Evolutionary conservation across 495 filamentous ascomycete species (phyloP).

Genomic region (Umbilicaria muhlenbergii): DNA sequence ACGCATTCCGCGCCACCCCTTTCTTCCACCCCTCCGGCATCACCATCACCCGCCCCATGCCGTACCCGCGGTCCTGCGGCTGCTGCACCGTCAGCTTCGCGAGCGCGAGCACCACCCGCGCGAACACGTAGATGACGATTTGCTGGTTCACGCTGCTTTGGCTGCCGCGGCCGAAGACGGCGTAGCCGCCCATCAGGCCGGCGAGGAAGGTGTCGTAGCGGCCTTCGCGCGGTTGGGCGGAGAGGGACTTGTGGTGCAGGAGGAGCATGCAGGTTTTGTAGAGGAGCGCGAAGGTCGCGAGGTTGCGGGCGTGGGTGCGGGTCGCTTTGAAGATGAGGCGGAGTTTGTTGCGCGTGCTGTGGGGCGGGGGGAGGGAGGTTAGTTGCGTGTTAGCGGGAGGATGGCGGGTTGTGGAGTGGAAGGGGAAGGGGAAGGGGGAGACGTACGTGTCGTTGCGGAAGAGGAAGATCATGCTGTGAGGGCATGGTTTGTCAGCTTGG

Average conservation of each 20-base stretch:
- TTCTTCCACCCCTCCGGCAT: slow-evolving; percentile 24
- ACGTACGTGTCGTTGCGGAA: slow-evolving; percentile 80
- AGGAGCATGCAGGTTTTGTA: slow-evolving; percentile 72
- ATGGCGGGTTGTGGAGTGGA: not conserved
- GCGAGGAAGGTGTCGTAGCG: slow-evolving; percentile 75
- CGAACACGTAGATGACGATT: slow-evolving; percentile 96
- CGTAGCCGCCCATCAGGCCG: slow-evolving; percentile 81
- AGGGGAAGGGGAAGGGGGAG: slow-evolving; percentile 1
- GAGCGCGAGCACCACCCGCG: slow-evolving; percentile 67
- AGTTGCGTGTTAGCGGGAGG: not conserved
- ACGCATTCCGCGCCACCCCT: slow-evolving; percentile 53
- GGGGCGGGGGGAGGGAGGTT: not conserved
- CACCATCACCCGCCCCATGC: slow-evolving; percentile 25
- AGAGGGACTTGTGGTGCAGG: slow-evolving; percentile 44
- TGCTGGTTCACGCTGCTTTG: slow-evolving; percentile 82
- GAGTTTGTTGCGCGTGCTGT: slow-evolving; percentile 61
- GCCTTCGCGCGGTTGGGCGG: slow-evolving; percentile 46
- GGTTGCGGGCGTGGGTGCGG: slow-evolving; percentile 76
- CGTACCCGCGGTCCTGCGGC: slow-evolving; percentile 24
- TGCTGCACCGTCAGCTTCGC: slow-evolving; percentile 71
- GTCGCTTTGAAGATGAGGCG: slow-evolving; percentile 71
- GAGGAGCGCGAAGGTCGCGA: slow-evolving; percentile 74
- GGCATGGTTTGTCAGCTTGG: too few relatives aligned
- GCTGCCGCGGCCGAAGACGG: slow-evolving; percentile 74
- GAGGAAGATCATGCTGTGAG: slow-evolving; percentile 70